Base-by-base conservation (phyloP, 805 yeast species). In the Candida mattraensis region DNA sequence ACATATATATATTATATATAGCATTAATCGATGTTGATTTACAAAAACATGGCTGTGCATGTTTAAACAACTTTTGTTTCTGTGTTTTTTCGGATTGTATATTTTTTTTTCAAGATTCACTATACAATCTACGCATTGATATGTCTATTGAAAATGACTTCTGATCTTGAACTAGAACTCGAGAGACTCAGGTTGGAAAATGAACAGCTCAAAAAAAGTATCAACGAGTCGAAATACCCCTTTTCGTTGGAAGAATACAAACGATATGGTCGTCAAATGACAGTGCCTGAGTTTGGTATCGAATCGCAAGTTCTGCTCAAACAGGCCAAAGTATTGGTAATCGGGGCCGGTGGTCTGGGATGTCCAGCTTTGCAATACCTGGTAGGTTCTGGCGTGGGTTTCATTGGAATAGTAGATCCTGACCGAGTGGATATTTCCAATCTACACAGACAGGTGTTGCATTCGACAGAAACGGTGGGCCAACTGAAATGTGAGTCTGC, bases 331-430 rank as follows among this genome's bases (percentile, higher is more conserved):
- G 74, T 89, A 0, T 60, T 91, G 17, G 89, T 93, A 0, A 71
- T 93, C 6, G 99, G 99, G 1, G 97, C 97, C 1, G 99, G 99
- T 8, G 99, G 99, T 0, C 67, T 93, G 5, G 98, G 99, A 0
- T 83, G 94, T 48, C 97, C 99, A 0, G 94, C 94, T 0, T 59
- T 91, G 31, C 69, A 85, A 27, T 93, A 93, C 54, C 61, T 93
- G 2, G 80, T 81, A 0, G 96, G 94, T 0, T 83, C 95, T 0
- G 99, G 99, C 4, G 65, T 91, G 3, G 98, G 95, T 1, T 58
- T 63, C 2, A 68, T 93, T 15, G 96, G 96, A 3, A 83, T 93
- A 11, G 82, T 88, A 2, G 99, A 93, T 61, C 76, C 79, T 51
- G 99, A 93, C 58, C 56, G 58, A 0, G 97, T 93, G 1, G 97